These are phyloP conservation scores for Isoetes taiwanensis DNA, from an alignment of 75 land plant species.

Conservation along the genomic window DNA sequence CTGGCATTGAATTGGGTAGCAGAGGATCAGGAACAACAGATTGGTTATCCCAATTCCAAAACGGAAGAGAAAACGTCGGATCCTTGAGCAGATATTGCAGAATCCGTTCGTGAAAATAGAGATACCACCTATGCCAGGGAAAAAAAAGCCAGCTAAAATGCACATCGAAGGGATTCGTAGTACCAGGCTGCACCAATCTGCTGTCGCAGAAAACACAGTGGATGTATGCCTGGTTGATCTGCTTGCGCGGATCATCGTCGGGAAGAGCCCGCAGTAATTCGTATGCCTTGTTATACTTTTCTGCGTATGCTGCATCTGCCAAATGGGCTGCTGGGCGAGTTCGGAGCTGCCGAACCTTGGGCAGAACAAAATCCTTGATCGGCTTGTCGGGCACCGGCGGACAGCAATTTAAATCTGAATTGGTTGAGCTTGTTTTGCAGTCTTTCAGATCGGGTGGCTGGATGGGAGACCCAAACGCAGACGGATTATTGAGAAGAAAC, in stretches of 20 bases:
- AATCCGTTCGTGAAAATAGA: slow-evolving; percentile 4
- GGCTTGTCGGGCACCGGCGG: too few species aligned
- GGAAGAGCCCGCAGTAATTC: background rate
- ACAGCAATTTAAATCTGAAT: too few species aligned
- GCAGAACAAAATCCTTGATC: too few species aligned
- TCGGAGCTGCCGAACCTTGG: too few species aligned
- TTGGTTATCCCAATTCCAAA: slow-evolving; percentile 6
- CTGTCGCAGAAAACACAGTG: background rate
- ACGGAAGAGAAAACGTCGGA: background rate
- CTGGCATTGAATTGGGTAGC: background rate
- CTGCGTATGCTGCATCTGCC: too few species aligned
- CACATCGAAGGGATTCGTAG: background rate
- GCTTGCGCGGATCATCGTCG: background rate
- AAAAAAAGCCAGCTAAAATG: slow-evolving; percentile 1
- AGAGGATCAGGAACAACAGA: background rate
- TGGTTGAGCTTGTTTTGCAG: too few species aligned
- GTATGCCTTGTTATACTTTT: background rate
- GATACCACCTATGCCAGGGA: background rate
- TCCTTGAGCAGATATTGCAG: background rate
- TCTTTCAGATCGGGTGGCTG: too few species aligned
- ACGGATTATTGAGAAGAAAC: too few species aligned
- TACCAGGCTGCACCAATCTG: background rate
- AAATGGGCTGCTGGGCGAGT: too few species aligned
- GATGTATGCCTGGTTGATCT: background rate
- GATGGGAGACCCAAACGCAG: too few species aligned